Percentiles rank a stretch among this genome's conserved stretches.
Evolutionary conservation across 805 yeast genomes (phyloP).

Genomic region (Wickerhamiella brachini): DNA sequence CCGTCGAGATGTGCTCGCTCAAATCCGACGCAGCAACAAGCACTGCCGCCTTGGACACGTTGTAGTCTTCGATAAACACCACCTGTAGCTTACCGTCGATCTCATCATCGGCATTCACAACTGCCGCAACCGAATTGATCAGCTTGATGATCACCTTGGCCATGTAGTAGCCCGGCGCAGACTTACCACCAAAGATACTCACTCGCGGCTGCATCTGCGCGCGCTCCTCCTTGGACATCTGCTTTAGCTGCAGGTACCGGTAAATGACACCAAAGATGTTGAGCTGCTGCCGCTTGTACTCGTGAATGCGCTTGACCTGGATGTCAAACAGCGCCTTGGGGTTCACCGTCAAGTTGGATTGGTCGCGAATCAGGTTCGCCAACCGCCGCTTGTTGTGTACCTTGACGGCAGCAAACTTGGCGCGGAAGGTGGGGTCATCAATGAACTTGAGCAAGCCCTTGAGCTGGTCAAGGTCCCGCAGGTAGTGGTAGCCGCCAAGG

Average conservation of each 20-base stretch:
- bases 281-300: conserved; percentile 88
- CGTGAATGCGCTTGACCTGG: conserved; percentile 91
- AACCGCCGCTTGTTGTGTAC: conserved; percentile 51
- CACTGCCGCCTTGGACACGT: conserved; percentile 86
- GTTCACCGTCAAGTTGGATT: conserved; percentile 42
- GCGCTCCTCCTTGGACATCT: conserved; percentile 48
- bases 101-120: conserved; percentile 64
- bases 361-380: conserved; percentile 52
- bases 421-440: conserved; percentile 55
- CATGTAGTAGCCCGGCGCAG: conserved; percentile 96
- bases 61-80: conserved; percentile 81
- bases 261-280: conserved; percentile 81
- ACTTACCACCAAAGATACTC: conserved; percentile 81
- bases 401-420: conserved; percentile 60
- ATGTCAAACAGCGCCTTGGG: conserved; percentile 70
- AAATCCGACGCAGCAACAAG: conserved; percentile 83
- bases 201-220: conserved; percentile 58
- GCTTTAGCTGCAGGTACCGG: conserved; percentile 66
- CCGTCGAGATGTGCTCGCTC: conserved; percentile 89
- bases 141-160: conserved; percentile 83
- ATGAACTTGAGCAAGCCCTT: conserved; percentile 52
- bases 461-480: conserved; percentile 53
- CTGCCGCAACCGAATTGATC: conserved; percentile 67
- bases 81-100: conserved; percentile 69
- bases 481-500: conserved; percentile 54